phyloP scores from a whole-genome alignment of 495 filamentous ascomycete species.

The Aspergillus mulundensis region DNA sequence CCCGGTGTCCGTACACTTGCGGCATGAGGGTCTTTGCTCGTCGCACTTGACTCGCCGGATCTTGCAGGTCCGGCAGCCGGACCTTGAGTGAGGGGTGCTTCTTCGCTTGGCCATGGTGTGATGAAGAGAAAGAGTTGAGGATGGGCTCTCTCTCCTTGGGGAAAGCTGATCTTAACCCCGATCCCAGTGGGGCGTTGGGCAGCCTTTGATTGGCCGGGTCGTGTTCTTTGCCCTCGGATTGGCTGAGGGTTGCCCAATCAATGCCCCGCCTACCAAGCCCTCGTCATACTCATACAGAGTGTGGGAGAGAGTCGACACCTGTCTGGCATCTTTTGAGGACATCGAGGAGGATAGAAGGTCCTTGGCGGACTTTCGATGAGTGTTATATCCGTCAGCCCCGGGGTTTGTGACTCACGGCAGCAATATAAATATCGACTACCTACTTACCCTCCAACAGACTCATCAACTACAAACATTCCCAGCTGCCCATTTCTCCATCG shows the following conservation, averaged over 20 bases:
- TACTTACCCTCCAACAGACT: neutral
- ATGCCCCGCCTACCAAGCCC: no score
- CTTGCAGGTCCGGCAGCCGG: conserved; percentile 1
- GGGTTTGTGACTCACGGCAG: no score
- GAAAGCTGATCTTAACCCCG: neutral
- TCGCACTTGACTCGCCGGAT: conserved; percentile 2
- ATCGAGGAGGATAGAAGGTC: neutral
- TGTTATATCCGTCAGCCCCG: neutral
- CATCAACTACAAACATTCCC: neutral
- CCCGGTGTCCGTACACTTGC: neutral
- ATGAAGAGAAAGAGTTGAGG: neutral
- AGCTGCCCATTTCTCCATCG: neutral
- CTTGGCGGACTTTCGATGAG: neutral
- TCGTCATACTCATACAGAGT: no score
- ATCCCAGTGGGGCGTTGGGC: neutral
- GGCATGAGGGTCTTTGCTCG: conserved; percentile 1
- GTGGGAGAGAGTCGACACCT: no score
- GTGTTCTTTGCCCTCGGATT: neutral
- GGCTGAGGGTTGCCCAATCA: no score
- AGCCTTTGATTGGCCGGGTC: neutral
- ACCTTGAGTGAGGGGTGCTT: neutral
- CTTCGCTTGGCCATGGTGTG: neutral
- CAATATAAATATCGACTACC: neutral
- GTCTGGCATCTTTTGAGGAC: no score
- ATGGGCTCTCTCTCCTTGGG: neutral